phyloP scores from a whole-genome alignment of 768 basidiomycete genomes.

The Russula olivacea region DNA sequence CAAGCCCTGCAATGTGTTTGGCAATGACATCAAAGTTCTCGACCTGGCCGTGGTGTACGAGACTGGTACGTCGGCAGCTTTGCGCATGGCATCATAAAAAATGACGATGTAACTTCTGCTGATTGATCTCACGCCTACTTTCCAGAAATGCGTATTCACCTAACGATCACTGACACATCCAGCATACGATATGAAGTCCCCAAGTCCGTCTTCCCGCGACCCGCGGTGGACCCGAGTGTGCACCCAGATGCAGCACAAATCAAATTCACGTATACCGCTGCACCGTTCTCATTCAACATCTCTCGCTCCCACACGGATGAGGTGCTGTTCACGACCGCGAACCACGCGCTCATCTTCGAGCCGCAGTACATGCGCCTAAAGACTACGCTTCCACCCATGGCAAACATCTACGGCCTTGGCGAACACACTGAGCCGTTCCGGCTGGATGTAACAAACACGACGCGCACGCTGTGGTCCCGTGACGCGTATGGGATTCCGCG shows the following conservation, averaged over 20 bases:
- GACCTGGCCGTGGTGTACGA: slow-evolving; percentile 52
- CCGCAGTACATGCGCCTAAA: slow-evolving; percentile 72
- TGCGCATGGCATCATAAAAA: neutral
- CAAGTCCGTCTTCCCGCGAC: slow-evolving; percentile 53
- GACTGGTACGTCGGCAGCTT: slow-evolving; percentile 35
- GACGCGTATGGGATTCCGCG: slow-evolving; percentile 55
- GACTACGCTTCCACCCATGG: slow-evolving; percentile 48
- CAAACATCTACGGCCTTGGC: slow-evolving; percentile 75
- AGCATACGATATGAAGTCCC: slow-evolving; percentile 57
- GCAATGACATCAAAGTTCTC: slow-evolving; percentile 45
- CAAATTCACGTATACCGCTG: slow-evolving; percentile 52
- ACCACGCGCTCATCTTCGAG: slow-evolving; percentile 64
- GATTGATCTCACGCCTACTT: too few species aligned
- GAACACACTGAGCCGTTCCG: slow-evolving; percentile 64
- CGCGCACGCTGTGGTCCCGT: slow-evolving; percentile 55
- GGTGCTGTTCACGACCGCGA: slow-evolving; percentile 54
- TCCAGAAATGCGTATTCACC: slow-evolving; percentile 51
- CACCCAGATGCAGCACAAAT: slow-evolving; percentile 39
- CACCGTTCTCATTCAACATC: slow-evolving; percentile 59
- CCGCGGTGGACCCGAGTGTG: slow-evolving; percentile 32
- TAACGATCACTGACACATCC: slow-evolving; percentile 54
- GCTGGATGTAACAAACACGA: slow-evolving; percentile 40
- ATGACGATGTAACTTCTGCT: neutral
- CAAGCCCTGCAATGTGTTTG: slow-evolving; percentile 53
- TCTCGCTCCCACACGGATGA: slow-evolving; percentile 44